Percentiles rank a stretch among this genome's conserved stretches.
Evolutionary conservation across 768 basidiomycete species (phyloP).

Genomic region (Lentinula guzmanii): DNA sequence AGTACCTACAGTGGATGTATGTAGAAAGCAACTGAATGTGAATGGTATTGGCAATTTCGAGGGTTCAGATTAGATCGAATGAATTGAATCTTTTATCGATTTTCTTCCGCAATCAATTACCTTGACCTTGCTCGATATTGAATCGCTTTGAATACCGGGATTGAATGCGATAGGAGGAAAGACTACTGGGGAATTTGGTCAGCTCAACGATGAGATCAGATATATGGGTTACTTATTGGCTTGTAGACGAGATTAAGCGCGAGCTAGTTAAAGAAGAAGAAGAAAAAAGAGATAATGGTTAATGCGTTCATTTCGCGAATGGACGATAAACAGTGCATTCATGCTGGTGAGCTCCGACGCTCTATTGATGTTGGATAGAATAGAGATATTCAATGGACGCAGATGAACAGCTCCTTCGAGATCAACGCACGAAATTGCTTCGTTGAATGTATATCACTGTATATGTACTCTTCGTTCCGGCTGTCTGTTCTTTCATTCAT

Average conservation of each 20-base stretch:
- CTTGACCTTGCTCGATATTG: not conserved
- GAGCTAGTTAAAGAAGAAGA: no score
- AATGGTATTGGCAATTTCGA: not conserved
- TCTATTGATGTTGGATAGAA: not conserved
- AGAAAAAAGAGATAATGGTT: no score
- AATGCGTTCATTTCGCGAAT: no score
- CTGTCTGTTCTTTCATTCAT: no score
- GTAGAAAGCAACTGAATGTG: not conserved
- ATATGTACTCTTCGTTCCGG: no score
- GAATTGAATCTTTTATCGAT: not conserved
- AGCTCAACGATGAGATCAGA: no score
- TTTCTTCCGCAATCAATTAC: not conserved
- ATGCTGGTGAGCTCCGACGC: not conserved
- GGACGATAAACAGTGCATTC: no score
- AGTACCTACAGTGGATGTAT: not conserved
- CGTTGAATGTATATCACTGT: no score
- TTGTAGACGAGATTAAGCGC: no score
- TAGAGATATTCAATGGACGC: not conserved
- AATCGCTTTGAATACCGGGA: not conserved
- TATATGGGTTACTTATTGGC: no score
- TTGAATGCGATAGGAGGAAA: not conserved
- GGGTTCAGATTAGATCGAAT: not conserved
- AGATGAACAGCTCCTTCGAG: not conserved
- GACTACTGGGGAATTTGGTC: no score
- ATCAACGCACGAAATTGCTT: not conserved